Evolutionary conservation across 2,329 filamentous ascomycete genomes (phyloP), one percentile per base, ranked within the genome.

Genomic region (Shiraia sp.): DNA sequence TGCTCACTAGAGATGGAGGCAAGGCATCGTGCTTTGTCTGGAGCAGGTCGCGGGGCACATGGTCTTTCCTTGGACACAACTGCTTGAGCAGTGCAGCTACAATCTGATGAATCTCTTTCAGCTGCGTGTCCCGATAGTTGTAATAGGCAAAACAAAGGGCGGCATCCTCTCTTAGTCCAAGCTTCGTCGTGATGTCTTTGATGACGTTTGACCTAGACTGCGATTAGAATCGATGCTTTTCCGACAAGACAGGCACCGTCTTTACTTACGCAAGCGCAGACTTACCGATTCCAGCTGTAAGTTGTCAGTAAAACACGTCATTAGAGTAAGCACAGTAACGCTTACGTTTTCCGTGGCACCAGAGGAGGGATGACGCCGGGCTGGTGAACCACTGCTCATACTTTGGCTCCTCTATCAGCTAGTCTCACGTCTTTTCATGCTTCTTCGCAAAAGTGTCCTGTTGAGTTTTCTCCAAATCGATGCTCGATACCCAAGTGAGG

Each of bases 341-440:
- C 47, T 27, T 42, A 56, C 54, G 52, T 31, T 55, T 57, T 36
- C 56, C 56, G 32, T 51, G 19, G 37, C 56, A 59, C 56, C 54
- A 59, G 12, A 58, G 42, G 25, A 59, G 38, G 3, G 45, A 33
- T 3, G 50, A 57, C 6, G 12, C 14, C 1, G 41, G 12, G 28
- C 30, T 36, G 7, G 34, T 29, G 2, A 52, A 19, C 57, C 56
- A 59, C 13, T 55, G 10, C 28, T 47, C 30, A 43, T 40, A 59
- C 13, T 51, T 39, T 2, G 32, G 25, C 25, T 42, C 42, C 24
- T 37, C 32, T 1, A 47, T 36, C 16, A 60, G 34, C 54, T 55
- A 60, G 27, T 51, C 45, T 26, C 53, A 41, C 6, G 57, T 58
- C 1, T 40, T 17, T 23, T 45, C 16, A 14, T 58, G 53, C 28